A percentile compares a stretch with the other conserved stretches of the same genome.
phyloP scores from a whole-genome alignment of 768 basidiomycete species.

The Boletus reticulatus region DNA sequence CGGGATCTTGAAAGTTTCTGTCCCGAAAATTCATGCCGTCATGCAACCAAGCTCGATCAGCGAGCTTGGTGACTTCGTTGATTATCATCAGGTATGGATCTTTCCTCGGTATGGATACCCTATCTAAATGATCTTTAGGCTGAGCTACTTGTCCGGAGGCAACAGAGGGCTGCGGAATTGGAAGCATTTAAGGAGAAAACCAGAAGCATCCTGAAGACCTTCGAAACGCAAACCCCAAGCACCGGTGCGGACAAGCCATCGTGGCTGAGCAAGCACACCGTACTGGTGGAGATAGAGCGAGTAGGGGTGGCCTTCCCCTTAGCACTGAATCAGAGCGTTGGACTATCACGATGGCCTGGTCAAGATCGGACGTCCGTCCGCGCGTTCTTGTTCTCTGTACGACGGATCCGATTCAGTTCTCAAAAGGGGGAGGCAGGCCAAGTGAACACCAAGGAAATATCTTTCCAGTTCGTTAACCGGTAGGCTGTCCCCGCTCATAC shows the following conservation, averaged over 20 bases:
- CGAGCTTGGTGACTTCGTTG: conserved; percentile 86
- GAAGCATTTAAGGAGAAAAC: conserved; percentile 84
- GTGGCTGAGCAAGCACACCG: conserved; percentile 55
- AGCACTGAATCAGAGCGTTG: conserved; percentile 56
- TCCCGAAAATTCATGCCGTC: conserved; percentile 85
- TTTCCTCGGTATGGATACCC: neutral
- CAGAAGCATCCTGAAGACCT: conserved; percentile 65
- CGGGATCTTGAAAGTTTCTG: conserved; percentile 44
- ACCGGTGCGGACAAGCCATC: conserved; percentile 30
- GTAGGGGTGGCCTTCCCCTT: conserved; percentile 93
- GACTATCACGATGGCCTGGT: conserved; percentile 40
- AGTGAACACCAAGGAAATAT: conserved; percentile 67
- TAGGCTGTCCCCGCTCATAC: conserved; percentile 34
- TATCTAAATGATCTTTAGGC: conserved; percentile 43
- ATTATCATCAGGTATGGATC: conserved; percentile 68
- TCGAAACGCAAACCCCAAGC: conserved; percentile 57
- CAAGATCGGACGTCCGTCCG: conserved; percentile 49
- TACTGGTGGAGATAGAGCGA: conserved; percentile 56
- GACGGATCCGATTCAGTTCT: conserved; percentile 68
- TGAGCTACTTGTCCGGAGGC: conserved; percentile 71
- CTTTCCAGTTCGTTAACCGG: conserved; percentile 84
- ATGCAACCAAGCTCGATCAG: conserved; percentile 93
- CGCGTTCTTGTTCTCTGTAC: conserved; percentile 85
- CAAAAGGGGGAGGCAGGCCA: conserved; percentile 78
- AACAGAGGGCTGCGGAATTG: conserved; percentile 74